A percentile compares a stretch with the other conserved stretches of the same genome.
phyloP scores from a whole-genome alignment of 1,139 yeast species.

The Yamadazyma kanchanaburiensis region DNA sequence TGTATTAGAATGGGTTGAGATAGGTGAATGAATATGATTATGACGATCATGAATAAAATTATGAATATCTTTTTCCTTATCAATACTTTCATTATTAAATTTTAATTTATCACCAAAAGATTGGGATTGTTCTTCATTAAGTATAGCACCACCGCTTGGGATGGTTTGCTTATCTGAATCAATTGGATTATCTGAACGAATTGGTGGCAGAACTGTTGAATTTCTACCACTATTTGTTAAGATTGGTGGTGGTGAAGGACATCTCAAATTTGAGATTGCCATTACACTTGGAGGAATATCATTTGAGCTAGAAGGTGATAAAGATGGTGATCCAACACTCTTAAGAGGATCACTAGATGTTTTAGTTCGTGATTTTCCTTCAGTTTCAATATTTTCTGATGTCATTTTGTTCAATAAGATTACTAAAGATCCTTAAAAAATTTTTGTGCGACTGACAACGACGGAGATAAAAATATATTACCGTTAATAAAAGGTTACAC shows the following conservation, averaged over 20 bases:
- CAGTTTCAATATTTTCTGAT: constrained; percentile 1
- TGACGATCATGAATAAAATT: constrained; percentile 8
- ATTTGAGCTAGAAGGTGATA: constrained; percentile 7
- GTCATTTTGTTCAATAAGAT: constrained; percentile 1
- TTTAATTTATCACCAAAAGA: constrained; percentile 8
- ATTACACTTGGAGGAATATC: constrained; percentile 41
- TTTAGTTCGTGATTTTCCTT: constrained; percentile 1
- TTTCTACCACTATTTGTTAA: constrained; percentile 31
- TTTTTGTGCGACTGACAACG: constrained; percentile 2
- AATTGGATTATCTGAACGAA: constrained; percentile 1
- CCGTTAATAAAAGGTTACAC: too few relatives aligned
- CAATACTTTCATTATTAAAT: constrained; percentile 7
- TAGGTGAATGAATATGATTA: constrained; percentile 11
- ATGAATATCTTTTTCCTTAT: constrained; percentile 9
- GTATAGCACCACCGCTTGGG: constrained; percentile 50
- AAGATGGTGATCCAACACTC: constrained; percentile 4
- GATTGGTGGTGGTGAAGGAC: constrained; percentile 72
- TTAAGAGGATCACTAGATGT: background rate
- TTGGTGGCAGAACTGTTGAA: constrained; percentile 15
- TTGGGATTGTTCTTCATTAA: constrained; percentile 23
- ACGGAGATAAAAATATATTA: too few relatives aligned
- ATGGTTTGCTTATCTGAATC: constrained; percentile 20
- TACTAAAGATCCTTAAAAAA: background rate
- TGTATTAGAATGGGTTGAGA: constrained; percentile 16
- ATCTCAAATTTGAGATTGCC: constrained; percentile 56